Base-by-base conservation (phyloP, 768 basidiomycete species). In the Boletus subcaerulescens region DNA sequence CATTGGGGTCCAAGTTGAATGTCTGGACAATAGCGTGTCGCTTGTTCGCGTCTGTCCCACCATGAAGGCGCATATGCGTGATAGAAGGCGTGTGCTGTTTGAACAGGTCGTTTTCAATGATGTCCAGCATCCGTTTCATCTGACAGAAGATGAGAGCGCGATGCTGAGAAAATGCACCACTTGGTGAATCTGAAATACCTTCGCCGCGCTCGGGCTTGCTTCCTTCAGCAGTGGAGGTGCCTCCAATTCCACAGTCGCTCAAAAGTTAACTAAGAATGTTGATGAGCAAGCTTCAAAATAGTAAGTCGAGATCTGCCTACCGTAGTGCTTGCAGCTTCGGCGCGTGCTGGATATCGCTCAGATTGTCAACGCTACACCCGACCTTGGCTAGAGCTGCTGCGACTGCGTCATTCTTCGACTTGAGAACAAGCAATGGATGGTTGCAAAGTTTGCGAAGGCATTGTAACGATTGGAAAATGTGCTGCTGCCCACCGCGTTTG, bases 101-200 rank as follows among this genome's bases (percentile, higher is more conserved):
- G 81, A 99, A 98, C 8, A 99, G 77, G 65, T 97, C 91, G 13
- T 79, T 86, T 73, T 98, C 95, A 63, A 99, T 95, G 68, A 98
- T 89, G 69, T 99, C 92, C 47, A 99, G 81, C 97, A 98, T 99
- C 69, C 93, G 91, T 71, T 98, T 97, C 84, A 98, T 92, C 74
- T 99, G 97, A 65, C 96, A 98, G 76, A 99, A 99, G 63, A 99
- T 96, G 59, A 99, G 84, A 51, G 96, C 95, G n/a, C 97, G 91
- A 68, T 99, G 97, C 62, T 96, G 95, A 20, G 95, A 91, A 67
- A 94, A 89, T 29, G 77, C 72, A 2, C 79, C 82, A 40, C 75
- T 77, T 0, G 75, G 52, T 4, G 73, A 50, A 40, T 68, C 80
- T 13, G 81, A 71, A 43, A 83, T 75, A 1, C 80, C 76, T 56